Percentiles rank a stretch among this genome's conserved stretches.
Conservation (phyloP, 2,329 filamentous ascomycete species). For the Colletotrichum eremochloae region DNA sequence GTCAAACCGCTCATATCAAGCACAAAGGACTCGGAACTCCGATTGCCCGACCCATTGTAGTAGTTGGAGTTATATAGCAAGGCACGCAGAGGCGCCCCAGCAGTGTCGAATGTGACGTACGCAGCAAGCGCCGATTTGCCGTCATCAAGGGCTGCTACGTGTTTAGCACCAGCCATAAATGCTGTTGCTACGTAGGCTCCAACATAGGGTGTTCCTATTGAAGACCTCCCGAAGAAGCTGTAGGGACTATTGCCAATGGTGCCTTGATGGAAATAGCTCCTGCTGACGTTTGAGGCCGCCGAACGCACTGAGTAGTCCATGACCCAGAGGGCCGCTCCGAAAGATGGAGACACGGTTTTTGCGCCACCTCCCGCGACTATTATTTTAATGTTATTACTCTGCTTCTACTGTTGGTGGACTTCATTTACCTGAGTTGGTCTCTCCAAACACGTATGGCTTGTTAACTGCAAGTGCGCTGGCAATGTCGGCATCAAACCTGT, state of each 20-base stretch:
- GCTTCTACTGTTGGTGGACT: accelerated
- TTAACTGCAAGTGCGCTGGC: conserved; percentile 53
- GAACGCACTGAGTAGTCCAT: conserved; percentile 51
- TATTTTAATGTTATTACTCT: neutral
- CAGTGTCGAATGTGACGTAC: conserved; percentile 57
- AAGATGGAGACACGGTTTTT: conserved; percentile 48
- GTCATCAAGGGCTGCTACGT: conserved; percentile 60
- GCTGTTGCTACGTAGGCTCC: conserved; percentile 62
- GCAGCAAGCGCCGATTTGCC: conserved; percentile 58
- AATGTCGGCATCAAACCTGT: conserved; percentile 56
- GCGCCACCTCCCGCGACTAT: conserved; percentile 28
- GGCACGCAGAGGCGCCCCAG: conserved; percentile 43
- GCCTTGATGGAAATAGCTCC: conserved; percentile 63
- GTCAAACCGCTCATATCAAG: conserved; percentile 4
- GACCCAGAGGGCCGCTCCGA: conserved; percentile 57
- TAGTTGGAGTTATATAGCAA: conserved; percentile 64
- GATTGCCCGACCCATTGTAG: conserved; percentile 45
- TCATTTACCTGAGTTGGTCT: conserved; percentile 61
- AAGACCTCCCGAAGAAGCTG: conserved; percentile 62
- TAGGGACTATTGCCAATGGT: conserved; percentile 66
- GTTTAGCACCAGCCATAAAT: conserved; percentile 58
- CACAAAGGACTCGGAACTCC: conserved; percentile 15
- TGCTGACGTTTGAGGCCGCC: conserved; percentile 31
- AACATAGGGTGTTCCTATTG: conserved; percentile 65
- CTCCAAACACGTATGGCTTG: conserved; percentile 62